These are phyloP conservation scores for Geopyxis carbonaria DNA, from an alignment of 495 filamentous ascomycete genomes.

Conservation along the genomic window DNA sequence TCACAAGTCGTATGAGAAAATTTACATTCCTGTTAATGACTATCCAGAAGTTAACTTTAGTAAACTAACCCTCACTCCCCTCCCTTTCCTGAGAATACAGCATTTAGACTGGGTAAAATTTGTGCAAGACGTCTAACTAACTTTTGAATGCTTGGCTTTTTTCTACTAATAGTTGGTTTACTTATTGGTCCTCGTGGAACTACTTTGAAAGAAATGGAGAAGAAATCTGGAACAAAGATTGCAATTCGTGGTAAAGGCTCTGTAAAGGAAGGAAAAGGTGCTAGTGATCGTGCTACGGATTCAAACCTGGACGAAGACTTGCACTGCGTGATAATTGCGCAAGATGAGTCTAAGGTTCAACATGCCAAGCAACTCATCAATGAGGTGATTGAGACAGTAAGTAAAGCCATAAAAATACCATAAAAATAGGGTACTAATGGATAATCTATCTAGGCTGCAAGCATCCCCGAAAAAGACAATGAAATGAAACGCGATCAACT, in stretches of 20 bases:
- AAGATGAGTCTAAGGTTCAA: conserved; percentile 96
- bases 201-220: conserved; percentile 98
- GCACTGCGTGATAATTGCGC: conserved; percentile 97
- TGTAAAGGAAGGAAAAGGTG: conserved; percentile 98
- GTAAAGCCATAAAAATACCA: conserved; percentile 25
- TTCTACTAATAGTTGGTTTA: conserved; percentile 93
- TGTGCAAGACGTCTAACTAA: too few species aligned
- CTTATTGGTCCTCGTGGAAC: conserved; percentile 99
- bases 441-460: conserved; percentile 54
- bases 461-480: conserved; percentile 94
- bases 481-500: conserved; percentile 97
- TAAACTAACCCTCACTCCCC: conserved; percentile 73
- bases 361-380: conserved; percentile 95
- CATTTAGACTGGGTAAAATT: too few species aligned
- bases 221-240: conserved; percentile 92
- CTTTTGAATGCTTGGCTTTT: conserved; percentile 32
- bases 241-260: conserved; percentile 98
- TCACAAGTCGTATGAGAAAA: conserved; percentile 99
- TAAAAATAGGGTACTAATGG: conserved; percentile 12
- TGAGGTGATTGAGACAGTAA: conserved; percentile 92
- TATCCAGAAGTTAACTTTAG: conserved; percentile 99
- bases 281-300: conserved; percentile 93
- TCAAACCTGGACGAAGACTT: conserved; percentile 99
- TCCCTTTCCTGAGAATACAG: too few species aligned
- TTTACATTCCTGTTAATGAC: conserved; percentile 99